A percentile compares a stretch with the other conserved stretches of the same genome.
phyloP scores from a whole-genome alignment of 805 yeast species.

The Candida golubevii region DNA sequence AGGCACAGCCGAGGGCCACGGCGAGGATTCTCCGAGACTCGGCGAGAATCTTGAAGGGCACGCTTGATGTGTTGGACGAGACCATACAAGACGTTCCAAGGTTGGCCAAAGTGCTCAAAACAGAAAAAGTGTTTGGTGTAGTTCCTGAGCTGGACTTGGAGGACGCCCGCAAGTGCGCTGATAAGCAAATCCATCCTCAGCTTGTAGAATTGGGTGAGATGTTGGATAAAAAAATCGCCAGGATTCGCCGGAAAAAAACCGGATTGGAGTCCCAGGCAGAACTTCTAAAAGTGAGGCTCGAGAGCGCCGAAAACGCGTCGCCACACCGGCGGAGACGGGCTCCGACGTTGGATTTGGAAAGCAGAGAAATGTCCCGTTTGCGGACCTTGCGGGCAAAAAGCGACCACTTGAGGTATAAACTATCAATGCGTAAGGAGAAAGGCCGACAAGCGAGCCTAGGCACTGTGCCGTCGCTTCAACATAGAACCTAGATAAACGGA shows the following conservation, averaged over 20 bases:
- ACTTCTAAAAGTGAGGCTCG: conserved; percentile 38
- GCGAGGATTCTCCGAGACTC: conserved; percentile 19
- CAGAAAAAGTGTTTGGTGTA: conserved; percentile 46
- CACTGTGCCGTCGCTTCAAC: too few species aligned
- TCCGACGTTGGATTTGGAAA: conserved; percentile 16
- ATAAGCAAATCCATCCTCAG: conserved; percentile 40
- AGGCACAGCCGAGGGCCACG: background rate
- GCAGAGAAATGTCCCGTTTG: conserved; percentile 32
- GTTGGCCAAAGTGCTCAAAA: conserved; percentile 37
- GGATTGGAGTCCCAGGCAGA: conserved; percentile 35
- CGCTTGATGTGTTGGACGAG: conserved; percentile 30
- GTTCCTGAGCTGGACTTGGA: conserved; percentile 46
- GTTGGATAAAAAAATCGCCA: conserved; percentile 30
- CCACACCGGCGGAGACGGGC: conserved; percentile 1
- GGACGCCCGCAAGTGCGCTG: conserved; percentile 29
- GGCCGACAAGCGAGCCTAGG: too few species aligned
- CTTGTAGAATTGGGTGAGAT: conserved; percentile 27
- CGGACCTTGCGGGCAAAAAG: conserved; percentile 39
- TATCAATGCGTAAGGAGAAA: background rate
- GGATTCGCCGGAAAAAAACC: conserved; percentile 29
- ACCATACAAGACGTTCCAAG: conserved; percentile 39
- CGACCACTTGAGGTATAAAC: conserved; percentile 32
- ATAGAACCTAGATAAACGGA: too few species aligned
- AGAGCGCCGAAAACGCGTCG: conserved; percentile 13
- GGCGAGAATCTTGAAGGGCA: conserved; percentile 27